Base-by-base conservation (phyloP, 2,329 filamentous ascomycete genomes). In the Pseudogymnoascus sp. region DNA sequence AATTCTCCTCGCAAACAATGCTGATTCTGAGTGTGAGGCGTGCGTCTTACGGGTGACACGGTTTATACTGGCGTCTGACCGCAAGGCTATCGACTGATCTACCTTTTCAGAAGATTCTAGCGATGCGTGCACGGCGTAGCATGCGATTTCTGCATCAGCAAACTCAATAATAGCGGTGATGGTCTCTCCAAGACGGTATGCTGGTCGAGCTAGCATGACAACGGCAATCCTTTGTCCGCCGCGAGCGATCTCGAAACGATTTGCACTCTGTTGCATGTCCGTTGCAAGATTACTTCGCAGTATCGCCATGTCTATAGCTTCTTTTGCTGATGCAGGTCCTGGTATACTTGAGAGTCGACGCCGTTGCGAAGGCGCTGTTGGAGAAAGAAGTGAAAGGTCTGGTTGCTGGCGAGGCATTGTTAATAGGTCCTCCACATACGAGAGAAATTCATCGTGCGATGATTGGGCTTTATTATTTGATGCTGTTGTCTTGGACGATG, bases 221-320 rank as follows among this genome's bases (percentile, higher is more conserved):
- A 96, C 91, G 2, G 90, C 93, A 11, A 99, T 93, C n/a, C 87
- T 87, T 63, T 87, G 87, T n/a, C 93, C 93, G 71, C 92, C 93
- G 13, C 93, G 89, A 11, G 93, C 88, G 73, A 99, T 97, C 73
- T 96, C 93, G 74, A 97, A 99, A 40, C 92, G 87, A 71, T 96
- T 97, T n/a, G 88, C 85, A 72, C 90, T 93, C 69, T 91, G 88
- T 36, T 87, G 86, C n/a, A 85, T 83, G 50, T 85, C 82, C 2
- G 80, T 80, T 0, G 85, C 82, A 68, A 87, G 78, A 68, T 91
- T 91, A 72, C 91, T 92, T 67, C 91, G 87, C 62, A 97, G 81
- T 65, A 97, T 96, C 11, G 95, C 90, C 65, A 96, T 82, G 72
- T 97, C 91, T 70, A 99, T 96, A 19, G 90, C 87, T 70, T 97